Percentiles rank a stretch among this genome's conserved stretches.
phyloP scores from a whole-genome alignment of 2,329 filamentous ascomycete species.

The Aspergillus quadricinctus region DNA sequence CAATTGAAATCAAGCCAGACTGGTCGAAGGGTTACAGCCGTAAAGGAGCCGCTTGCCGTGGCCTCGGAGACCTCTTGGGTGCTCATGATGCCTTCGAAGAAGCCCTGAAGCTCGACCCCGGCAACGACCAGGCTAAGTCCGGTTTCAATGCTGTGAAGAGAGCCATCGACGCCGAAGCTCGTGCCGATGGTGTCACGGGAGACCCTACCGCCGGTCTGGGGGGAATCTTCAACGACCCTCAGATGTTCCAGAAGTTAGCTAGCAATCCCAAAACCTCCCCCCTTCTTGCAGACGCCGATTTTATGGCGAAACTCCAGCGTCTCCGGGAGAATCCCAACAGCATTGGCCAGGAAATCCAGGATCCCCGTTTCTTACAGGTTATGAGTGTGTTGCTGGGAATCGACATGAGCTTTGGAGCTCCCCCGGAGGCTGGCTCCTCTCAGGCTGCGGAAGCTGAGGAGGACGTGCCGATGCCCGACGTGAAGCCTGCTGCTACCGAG shows the following conservation, averaged over 20 bases:
- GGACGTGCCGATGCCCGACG: slow-evolving; percentile 75
- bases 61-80: slow-evolving; percentile 74
- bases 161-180: slow-evolving; percentile 75
- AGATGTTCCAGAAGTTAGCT: slow-evolving; percentile 84
- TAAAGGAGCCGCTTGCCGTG: slow-evolving; percentile 87
- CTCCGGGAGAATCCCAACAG: slow-evolving; percentile 76
- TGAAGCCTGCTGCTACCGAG: slow-evolving; percentile 45
- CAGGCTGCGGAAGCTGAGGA: slow-evolving; percentile 55
- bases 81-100: slow-evolving; percentile 89
- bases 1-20: slow-evolving; percentile 90
- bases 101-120: slow-evolving; percentile 87
- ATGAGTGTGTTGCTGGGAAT: slow-evolving; percentile 91
- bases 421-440: slow-evolving; percentile 44
- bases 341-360: slow-evolving; percentile 74
- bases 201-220: slow-evolving; percentile 75
- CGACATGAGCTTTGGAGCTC: slow-evolving; percentile 71
- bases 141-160: slow-evolving; percentile 80
- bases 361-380: slow-evolving; percentile 89
- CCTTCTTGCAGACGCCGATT: slow-evolving; percentile 74
- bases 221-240: slow-evolving; percentile 90
- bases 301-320: slow-evolving; percentile 84
- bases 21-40: slow-evolving; percentile 97
- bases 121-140: slow-evolving; percentile 87
- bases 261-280: slow-evolving; percentile 87
- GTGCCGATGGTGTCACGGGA: slow-evolving; percentile 55